Base-by-base conservation (phyloP, 306 rosid species). In the Glycyrrhiza uralensis region DNA sequence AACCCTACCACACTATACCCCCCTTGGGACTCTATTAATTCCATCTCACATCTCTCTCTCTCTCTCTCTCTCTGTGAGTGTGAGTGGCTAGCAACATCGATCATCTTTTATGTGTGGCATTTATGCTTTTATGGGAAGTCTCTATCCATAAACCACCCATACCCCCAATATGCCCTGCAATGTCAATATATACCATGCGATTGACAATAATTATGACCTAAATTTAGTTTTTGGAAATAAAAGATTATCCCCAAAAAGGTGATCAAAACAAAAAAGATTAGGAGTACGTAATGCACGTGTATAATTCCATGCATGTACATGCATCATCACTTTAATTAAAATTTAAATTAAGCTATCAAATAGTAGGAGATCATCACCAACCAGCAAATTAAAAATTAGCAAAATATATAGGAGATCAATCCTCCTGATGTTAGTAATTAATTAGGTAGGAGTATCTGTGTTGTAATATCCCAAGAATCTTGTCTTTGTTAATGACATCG, bases 1-100 rank as follows among this genome's bases (percentile, higher is more conserved):
- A 75, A 77, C 90, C 90, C 96, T 80, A 83, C 96, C 84, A 77
- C 77, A 38, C 14, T 58, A 79, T 66, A 70, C 66, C 75, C 74
- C 77, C 63, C 72, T 80, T 66, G 83, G 80, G 66, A 85, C 84
- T 84, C 74, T 77, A 75, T 54, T 56, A 12, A n/a, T n/a, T n/a
- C n/a, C n/a, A n/a, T n/a, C n/a, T n/a, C n/a, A 75, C n/a, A n/a
- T n/a, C 14, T 39, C 54, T 72, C 76, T 33, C 54, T 63, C 20
- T 42, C 17, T 52, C 60, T 60, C 28, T 62, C 71, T 74, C 75
- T 79, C 74, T 64, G 12, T 18, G 13, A 11, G 15, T 49, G 59
- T 64, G 20, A n/a, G 55, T 72, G 67, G 41, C 85, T 80, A 84
- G 80, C 87, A 80, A 57, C 74, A 76, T 81, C n/a, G n/a, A n/a